phyloP scores from a whole-genome alignment of 129 eudicot genomes.

The Dittrichia graveolens region DNA sequence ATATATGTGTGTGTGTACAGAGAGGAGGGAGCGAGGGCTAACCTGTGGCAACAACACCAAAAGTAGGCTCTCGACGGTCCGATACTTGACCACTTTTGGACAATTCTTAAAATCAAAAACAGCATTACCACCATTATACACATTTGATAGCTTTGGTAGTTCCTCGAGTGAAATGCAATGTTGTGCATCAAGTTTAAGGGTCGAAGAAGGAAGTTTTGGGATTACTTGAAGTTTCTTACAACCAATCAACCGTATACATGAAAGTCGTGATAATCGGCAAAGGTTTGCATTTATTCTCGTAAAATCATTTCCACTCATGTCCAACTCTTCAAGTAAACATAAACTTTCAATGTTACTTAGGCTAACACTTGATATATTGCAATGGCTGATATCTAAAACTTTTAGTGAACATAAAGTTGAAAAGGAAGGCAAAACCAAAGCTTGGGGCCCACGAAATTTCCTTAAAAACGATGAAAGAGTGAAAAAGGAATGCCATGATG shows the following conservation, averaged over 20 bases:
- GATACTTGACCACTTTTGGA: constrained; percentile 23
- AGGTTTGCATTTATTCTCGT: constrained; percentile 31
- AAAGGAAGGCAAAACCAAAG: constrained; percentile 34
- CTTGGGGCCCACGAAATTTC: neutral
- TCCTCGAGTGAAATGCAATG: constrained; percentile 25
- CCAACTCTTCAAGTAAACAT: constrained; percentile 36
- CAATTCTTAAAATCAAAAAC: constrained; percentile 37
- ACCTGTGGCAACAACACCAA: constrained; percentile 35
- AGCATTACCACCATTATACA: constrained; percentile 12
- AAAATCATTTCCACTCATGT: constrained; percentile 43
- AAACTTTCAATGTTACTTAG: constrained; percentile 25
- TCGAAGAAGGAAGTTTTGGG: constrained; percentile 34
- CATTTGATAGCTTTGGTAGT: constrained; percentile 28
- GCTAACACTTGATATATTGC: constrained; percentile 27
- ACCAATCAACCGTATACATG: constrained; percentile 30
- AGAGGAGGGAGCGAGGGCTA: constrained; percentile 7
- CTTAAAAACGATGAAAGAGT: constrained; percentile 11
- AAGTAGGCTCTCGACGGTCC: constrained; percentile 28
- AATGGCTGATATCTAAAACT: constrained; percentile 33
- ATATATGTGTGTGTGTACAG: neutral
- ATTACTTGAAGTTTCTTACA: constrained; percentile 31
- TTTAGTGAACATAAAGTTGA: constrained; percentile 33
- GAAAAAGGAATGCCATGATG: constrained; percentile 22
- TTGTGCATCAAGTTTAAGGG: constrained; percentile 31
- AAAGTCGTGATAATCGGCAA: constrained; percentile 21